Conservation (phyloP, 257 asterid species). For the Przewalskia tangutica region DNA sequence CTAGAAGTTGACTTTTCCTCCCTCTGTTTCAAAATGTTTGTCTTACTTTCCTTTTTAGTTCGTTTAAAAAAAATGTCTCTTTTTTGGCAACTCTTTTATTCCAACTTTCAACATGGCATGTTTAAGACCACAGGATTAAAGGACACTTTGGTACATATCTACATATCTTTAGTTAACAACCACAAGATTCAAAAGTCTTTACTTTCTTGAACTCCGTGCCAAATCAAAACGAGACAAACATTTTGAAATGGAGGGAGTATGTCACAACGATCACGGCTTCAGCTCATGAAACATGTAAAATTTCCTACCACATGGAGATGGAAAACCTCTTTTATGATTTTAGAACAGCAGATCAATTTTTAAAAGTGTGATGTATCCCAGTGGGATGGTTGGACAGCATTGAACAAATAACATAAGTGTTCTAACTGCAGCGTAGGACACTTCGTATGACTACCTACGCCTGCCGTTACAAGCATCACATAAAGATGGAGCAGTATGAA, state of each 20-base stretch:
- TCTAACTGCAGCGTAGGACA: not conserved
- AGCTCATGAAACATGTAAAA: not conserved
- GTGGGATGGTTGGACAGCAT: not conserved
- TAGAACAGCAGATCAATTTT: not conserved
- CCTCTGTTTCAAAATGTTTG: too few species aligned
- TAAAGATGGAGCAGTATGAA: not conserved
- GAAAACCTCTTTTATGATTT: not conserved
- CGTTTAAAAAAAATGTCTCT: too few species aligned
- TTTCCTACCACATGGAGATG: not conserved
- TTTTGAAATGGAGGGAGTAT: too few species aligned
- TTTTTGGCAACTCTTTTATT: too few species aligned
- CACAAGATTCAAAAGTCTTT: not conserved
- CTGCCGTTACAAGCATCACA: not conserved
- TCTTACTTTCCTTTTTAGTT: too few species aligned
- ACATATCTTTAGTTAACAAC: too few species aligned
- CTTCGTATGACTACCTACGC: not conserved
- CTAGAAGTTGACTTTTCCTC: not conserved
- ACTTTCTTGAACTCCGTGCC: too few species aligned
- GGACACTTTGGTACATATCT: too few species aligned
- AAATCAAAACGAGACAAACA: too few species aligned
- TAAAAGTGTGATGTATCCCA: not conserved
- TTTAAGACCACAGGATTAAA: too few species aligned
- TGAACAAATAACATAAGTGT: not conserved
- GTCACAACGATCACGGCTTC: not conserved
- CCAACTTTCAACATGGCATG: too few species aligned